Evolutionary conservation across 108 stramenopile genomes (phyloP).

Genomic region (Skeletonema tropicum): DNA sequence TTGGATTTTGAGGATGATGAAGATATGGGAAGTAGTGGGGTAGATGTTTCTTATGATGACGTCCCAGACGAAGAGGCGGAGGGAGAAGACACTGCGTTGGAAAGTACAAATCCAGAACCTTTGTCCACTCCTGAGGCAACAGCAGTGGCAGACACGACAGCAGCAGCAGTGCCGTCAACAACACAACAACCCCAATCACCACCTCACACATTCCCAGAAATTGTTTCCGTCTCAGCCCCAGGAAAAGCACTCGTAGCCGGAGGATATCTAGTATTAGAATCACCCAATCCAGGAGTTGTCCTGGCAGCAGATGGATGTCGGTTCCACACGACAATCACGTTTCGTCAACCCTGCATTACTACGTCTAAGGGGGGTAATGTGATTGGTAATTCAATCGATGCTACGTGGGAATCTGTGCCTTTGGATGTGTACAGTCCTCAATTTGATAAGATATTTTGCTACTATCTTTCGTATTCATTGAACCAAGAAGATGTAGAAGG

Average conservation of each 20-base stretch:
- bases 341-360: conserved; percentile 27
- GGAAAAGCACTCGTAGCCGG: conserved; percentile 95
- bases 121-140: too few species aligned
- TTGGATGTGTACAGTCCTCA: conserved; percentile 77
- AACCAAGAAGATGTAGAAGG: conserved; percentile 29
- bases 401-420: conserved; percentile 15
- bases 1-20: conserved; percentile 15
- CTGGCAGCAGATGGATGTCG: conserved; percentile 82
- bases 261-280: conserved; percentile 93
- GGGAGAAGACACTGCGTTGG: not conserved
- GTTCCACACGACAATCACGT: conserved; percentile 79
- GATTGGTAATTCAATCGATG: not conserved
- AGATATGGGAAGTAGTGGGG: not conserved
- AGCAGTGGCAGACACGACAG: too few species aligned
- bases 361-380: not conserved
- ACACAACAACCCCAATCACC: not conserved
- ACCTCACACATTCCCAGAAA: conserved; percentile 4
- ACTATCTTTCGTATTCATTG: conserved; percentile 37
- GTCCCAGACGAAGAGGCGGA: not conserved
- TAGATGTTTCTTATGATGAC: not conserved
- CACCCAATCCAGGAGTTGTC: conserved; percentile 86
- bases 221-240: conserved; percentile 73
- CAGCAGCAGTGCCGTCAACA: too few species aligned
- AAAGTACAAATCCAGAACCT: not conserved
- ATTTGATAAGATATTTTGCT: conserved; percentile 53